Percentiles rank a stretch among this genome's conserved stretches.
Conservation (phyloP, 371 early-diverging fungal genomes). For the Mucor plumbeus region DNA sequence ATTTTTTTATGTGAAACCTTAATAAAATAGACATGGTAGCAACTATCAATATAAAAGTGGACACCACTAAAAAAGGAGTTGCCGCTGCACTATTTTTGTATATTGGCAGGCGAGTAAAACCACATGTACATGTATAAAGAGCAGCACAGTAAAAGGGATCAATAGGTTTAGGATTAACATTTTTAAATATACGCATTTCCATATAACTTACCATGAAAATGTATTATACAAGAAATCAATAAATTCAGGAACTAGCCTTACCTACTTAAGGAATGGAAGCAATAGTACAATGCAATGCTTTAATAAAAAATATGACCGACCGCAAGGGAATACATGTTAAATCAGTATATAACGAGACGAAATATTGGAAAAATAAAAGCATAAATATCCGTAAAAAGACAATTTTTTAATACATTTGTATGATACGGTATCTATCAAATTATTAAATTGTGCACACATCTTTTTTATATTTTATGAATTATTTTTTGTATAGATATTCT, state of each 20-base stretch:
- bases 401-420: not conserved
- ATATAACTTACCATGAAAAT: too few species aligned
- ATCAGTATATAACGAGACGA: not conserved
- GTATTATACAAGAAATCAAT: not conserved
- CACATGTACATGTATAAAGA: too few species aligned
- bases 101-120: too few species aligned
- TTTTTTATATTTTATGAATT: not conserved
- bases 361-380: not conserved
- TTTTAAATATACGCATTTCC: too few species aligned
- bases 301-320: not conserved
- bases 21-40: not conserved
- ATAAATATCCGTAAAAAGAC: too few species aligned
- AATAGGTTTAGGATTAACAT: not conserved
- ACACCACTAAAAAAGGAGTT: not conserved
- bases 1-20: not conserved
- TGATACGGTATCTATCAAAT: not conserved
- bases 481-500: too few species aligned
- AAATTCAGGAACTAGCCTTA: slow-evolving; percentile 1
- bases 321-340: not conserved
- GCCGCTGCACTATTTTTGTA: too few species aligned
- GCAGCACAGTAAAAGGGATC: not conserved
- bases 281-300: slow-evolving; percentile 5
- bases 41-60: not conserved
- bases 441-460: not conserved
- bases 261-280: slow-evolving; percentile 6